Conservation (phyloP, 495 filamentous ascomycete genomes). For the Pyrenula massariospora region DNA sequence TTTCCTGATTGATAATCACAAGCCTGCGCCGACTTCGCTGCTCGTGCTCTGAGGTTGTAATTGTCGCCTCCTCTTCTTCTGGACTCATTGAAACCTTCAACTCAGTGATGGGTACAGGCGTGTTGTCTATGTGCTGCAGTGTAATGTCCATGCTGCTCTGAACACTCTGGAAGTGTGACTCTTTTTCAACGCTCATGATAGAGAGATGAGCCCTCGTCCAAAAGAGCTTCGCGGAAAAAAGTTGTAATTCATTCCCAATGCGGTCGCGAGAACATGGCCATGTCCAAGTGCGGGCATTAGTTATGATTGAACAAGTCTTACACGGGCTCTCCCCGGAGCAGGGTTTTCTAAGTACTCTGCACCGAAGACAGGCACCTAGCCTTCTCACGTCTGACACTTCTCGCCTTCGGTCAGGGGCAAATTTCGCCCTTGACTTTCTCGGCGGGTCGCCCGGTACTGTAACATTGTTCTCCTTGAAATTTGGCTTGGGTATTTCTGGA, state of each 20-base stretch:
- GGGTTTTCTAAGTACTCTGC: conserved; percentile 77
- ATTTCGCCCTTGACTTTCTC: conserved; percentile 51
- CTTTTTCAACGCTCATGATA: no score
- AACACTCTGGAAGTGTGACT: no score
- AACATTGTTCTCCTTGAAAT: conserved; percentile 37
- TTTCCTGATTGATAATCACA: conserved; percentile 51
- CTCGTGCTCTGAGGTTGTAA: no score
- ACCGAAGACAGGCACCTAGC: conserved; percentile 73
- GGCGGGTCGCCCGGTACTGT: conserved; percentile 27
- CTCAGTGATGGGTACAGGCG: no score
- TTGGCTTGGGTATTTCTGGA: no score
- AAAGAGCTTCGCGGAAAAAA: conserved; percentile 22
- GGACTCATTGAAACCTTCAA: no score
- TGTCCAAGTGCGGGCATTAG: conserved; percentile 71
- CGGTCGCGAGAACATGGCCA: conserved; percentile 66
- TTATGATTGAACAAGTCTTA: conserved; percentile 64
- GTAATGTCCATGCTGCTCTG: no score
- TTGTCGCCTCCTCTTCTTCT: no score
- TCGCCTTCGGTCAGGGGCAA: conserved; percentile 53
- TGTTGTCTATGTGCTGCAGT: no score
- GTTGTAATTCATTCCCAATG: conserved; percentile 59
- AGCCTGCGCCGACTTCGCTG: no score
- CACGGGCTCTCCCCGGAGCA: conserved; percentile 76
- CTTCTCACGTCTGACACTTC: conserved; percentile 76
- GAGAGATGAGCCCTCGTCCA: no score